Evolutionary conservation across 352 stramenopile species (phyloP), one percentile per base, ranked within the genome.

Genomic region (Phytophthora pini): DNA sequence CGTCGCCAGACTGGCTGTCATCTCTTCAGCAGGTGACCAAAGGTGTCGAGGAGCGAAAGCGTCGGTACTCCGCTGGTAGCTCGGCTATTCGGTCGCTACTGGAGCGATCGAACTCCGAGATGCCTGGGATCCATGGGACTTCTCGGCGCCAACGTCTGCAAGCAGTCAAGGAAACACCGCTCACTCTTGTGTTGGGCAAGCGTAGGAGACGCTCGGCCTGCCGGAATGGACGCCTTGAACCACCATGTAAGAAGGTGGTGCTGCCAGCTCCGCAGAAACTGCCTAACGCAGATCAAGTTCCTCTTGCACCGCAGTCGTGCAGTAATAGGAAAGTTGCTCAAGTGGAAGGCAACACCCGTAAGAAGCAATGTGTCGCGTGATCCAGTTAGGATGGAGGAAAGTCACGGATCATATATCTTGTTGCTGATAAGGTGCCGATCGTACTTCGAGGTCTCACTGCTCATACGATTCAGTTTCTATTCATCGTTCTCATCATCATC

Each of bases 1-100:
- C 76, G 38, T 84, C 83, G 8, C 83, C 77, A 47, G 72, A 89
- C 58, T 92, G 80, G 79, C 63, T 90, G 29, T 76, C 77, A 39
- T 79, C 72, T 11, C 66, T 92, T 53, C 75, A 88, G 50, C 80
- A 87, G 63, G 75, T 89, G 51, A 77, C 76, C 12, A 26, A 70
- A 17, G 52, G 62, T 11, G 55, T 67, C 2, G 58, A 73, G 17
- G 53, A 38, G 13, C 62, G 68, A 11, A 79, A 82, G 49, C 77
- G 74, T 15, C 65, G 66, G 40, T 79, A 76, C 11, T 77, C 72
- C 6, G 72, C 73, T 40, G 73, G 58, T 45, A 80, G 67, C 51
- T 64, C 53, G 3, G 68, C 56, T 26, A 68, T 71, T 22, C 32
- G 49, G 11, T 68, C 61, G 6, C 26, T 63, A 15, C 49, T 71